Conservation (phyloP, 495 filamentous ascomycete genomes). For the Achaetomiella virescens region DNA sequence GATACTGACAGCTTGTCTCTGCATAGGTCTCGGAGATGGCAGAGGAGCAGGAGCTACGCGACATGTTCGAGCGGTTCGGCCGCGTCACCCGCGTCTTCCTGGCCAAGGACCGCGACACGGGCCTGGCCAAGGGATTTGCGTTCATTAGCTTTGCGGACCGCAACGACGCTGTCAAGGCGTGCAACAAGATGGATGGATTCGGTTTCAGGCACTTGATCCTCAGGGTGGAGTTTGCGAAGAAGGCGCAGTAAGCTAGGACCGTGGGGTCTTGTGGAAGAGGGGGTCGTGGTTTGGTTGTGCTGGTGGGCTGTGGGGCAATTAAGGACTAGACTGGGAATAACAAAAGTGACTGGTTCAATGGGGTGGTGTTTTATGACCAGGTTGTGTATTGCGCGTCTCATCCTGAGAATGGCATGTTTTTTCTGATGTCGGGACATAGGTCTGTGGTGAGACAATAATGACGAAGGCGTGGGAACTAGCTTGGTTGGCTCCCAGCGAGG, state of each 20-base stretch:
- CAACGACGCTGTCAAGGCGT: constrained; percentile 80
- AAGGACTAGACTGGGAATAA: constrained; percentile 2
- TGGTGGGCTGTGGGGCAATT: neutral
- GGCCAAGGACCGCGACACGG: constrained; percentile 93
- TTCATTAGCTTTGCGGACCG: constrained; percentile 95
- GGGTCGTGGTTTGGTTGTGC: neutral
- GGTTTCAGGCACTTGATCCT: constrained; percentile 88
- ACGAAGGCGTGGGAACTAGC: neutral
- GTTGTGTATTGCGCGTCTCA: neutral
- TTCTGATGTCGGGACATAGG: neutral
- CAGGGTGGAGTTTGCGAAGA: constrained; percentile 88
- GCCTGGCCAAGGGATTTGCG: constrained; percentile 92
- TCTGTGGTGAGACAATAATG: neutral
- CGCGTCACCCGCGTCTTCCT: constrained; percentile 95
- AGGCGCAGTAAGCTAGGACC: constrained; percentile 40
- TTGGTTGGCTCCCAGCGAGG: too few species aligned
- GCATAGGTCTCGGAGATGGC: constrained; percentile 88
- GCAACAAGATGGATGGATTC: constrained; percentile 96
- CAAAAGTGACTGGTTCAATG: neutral
- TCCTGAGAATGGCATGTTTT: neutral
- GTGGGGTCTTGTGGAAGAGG: neutral
- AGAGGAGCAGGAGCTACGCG: constrained; percentile 87
- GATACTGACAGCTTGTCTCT: constrained; percentile 6
- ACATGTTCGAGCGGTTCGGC: constrained; percentile 96
- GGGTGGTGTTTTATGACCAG: neutral